These are phyloP conservation scores for Albophoma yamanashiensis DNA, from an alignment of 2,329 filamentous ascomycete genomes.

Conservation along the genomic window DNA sequence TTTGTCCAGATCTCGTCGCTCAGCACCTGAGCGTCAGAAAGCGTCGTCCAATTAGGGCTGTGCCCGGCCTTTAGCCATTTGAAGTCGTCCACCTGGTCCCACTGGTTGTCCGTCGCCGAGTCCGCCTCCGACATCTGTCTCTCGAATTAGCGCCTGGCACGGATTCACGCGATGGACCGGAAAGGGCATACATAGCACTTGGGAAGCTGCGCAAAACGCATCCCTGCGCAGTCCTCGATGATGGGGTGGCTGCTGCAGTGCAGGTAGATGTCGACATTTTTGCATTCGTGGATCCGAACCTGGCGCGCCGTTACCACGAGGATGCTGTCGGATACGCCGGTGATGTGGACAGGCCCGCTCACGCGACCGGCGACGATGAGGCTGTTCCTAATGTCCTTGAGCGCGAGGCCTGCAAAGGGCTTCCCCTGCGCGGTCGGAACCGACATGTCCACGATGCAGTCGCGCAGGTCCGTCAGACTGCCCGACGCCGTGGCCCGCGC, in stretches of 20 bases:
- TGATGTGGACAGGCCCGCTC: slow-evolving; percentile 73
- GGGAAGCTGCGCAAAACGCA: slow-evolving; percentile 74
- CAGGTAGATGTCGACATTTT: slow-evolving; percentile 73
- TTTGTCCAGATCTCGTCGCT: slow-evolving; percentile 57
- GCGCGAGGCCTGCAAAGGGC: slow-evolving; percentile 56
- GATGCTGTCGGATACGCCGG: slow-evolving; percentile 59
- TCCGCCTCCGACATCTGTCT: slow-evolving; percentile 17
- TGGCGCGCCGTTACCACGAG: slow-evolving; percentile 75
- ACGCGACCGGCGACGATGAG: slow-evolving; percentile 73
- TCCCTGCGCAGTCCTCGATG: slow-evolving; percentile 73
- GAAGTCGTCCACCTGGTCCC: slow-evolving; percentile 92
- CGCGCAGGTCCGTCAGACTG: slow-evolving; percentile 56
- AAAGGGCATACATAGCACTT: slow-evolving; percentile 50
- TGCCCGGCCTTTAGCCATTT: slow-evolving; percentile 84
- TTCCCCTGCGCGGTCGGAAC: slow-evolving; percentile 43
- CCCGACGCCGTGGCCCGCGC: slow-evolving; percentile 63
- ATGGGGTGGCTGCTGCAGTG: slow-evolving; percentile 77
- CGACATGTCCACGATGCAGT: slow-evolving; percentile 74
- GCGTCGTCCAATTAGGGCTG: slow-evolving; percentile 77
- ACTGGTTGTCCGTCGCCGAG: slow-evolving; percentile 50
- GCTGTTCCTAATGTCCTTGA: slow-evolving; percentile 60
- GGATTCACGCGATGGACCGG: background rate
- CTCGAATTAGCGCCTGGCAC: background rate
- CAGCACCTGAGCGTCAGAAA: slow-evolving; percentile 51
- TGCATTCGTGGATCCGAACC: slow-evolving; percentile 84